Conservation (phyloP, 345 rosid genomes). For the Sisymbrium irio region DNA sequence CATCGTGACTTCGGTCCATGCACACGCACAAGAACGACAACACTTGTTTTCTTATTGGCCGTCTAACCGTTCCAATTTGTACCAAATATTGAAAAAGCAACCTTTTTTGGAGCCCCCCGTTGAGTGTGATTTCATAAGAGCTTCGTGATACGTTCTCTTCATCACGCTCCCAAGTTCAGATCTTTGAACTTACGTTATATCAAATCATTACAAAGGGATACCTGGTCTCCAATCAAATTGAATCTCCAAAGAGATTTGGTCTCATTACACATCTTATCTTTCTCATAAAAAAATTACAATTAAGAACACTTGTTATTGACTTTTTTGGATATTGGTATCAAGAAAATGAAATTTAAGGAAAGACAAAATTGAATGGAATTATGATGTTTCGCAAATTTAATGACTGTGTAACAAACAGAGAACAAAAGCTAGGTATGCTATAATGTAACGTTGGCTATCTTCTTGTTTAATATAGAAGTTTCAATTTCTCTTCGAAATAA, state of each 20-base stretch:
- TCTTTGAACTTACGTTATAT: slow-evolving; percentile 27
- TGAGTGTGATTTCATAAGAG: slow-evolving; percentile 24
- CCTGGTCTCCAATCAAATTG: slow-evolving; percentile 5
- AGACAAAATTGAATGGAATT: not conserved
- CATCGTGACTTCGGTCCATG: slow-evolving; percentile 1
- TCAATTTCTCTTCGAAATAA: not conserved
- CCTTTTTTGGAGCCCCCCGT: not conserved
- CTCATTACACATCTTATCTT: slow-evolving; percentile 10
- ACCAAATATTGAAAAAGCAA: not conserved
- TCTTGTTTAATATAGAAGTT: not conserved
- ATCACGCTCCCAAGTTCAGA: slow-evolving; percentile 31
- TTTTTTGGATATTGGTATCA: not conserved
- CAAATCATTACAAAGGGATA: slow-evolving; percentile 11
- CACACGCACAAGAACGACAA: slow-evolving; percentile 10
- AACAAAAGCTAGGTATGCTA: not conserved
- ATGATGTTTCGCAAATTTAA: not conserved
- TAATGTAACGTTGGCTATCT: not conserved
- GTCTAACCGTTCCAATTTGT: not conserved
- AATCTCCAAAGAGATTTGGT: slow-evolving; percentile 3
- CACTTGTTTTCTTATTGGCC: not conserved
- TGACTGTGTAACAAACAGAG: slow-evolving; percentile 5
- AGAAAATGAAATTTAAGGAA: not conserved
- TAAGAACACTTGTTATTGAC: not conserved
- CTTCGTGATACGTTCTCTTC: slow-evolving; percentile 27
- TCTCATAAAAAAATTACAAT: slow-evolving; percentile 6